Base-by-base conservation (phyloP, 768 basidiomycete genomes). In the Lanmaoa rubissima region DNA sequence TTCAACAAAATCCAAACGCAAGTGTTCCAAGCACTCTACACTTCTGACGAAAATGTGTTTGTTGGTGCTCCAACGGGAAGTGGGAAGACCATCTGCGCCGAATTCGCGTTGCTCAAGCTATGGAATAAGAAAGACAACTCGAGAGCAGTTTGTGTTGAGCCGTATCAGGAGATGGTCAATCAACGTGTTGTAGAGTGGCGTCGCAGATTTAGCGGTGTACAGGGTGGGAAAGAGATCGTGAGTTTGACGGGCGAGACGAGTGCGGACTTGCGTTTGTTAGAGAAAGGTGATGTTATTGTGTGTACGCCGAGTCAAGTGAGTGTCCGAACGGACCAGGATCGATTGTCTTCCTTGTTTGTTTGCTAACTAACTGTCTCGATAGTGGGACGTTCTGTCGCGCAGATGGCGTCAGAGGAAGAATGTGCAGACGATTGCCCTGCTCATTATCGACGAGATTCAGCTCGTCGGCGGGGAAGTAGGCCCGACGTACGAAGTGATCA, bases 1-100 rank as follows among this genome's bases (percentile, higher is more conserved):
- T 98, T 98, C 80, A 98, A 98, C 82, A 99, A 98, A 74, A 98
- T 98, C 59, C 97, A 98, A 70, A 98, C 94, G 0, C 97, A 98
- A 73, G 95, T 97, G 44, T 98, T 99, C 87, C 94, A 98, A 65
- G 95, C 96, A 0, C 79, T 99, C 0, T 99, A 98, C 71, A 94
- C 92, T 0, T 87, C 93, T 0, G 95, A 98, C 65, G 97, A 98
- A 67, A 98, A 96, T 64, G 88, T 96, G 41, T 95, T 98, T 68
- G 86, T 99, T 54, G 95, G 94, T 19, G 97, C 96, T 0, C 96
- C 97, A 0, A 94, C 97, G 0, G 96, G 97, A 24, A 93, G 90
- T 49, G 96, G 97, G 13, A 98, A 99, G 80, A 98, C 96, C 0
- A 89, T 98, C 41, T 96, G 94, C 62, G 97, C 95, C 0, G 97